phyloP scores from a whole-genome alignment of 2,329 filamentous ascomycete species.

The Epichloe glyceriae region DNA sequence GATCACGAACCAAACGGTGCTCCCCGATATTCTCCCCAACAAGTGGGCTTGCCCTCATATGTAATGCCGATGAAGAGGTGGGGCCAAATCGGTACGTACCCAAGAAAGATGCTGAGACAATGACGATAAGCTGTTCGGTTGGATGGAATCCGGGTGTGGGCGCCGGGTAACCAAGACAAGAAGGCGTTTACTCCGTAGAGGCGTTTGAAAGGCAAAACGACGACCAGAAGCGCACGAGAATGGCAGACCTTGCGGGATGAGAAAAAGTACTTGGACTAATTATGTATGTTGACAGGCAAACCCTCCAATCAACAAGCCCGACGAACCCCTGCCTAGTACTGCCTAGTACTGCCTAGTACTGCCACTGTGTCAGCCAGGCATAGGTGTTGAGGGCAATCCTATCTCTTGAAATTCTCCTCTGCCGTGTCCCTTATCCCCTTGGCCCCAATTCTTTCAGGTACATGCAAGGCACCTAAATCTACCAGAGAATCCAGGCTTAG shows the following conservation, averaged over 20 bases:
- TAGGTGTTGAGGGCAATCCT: too few species aligned
- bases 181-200: not conserved
- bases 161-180: not conserved
- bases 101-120: not conserved
- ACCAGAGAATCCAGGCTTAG: too few species aligned
- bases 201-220: not conserved
- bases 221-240: not conserved
- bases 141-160: not conserved
- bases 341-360: too few species aligned
- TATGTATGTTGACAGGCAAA: not conserved
- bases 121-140: not conserved
- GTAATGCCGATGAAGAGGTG: constrained; percentile 2
- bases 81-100: not conserved
- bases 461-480: too few species aligned
- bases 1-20: not conserved
- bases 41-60: not conserved
- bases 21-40: not conserved
- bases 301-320: not conserved
- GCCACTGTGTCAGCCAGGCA: too few species aligned
- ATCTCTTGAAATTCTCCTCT: too few species aligned
- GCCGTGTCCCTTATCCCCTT: too few species aligned
- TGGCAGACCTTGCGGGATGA: not conserved
- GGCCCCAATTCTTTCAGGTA: too few species aligned
- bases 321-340: too few species aligned
- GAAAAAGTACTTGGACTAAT: not conserved